These are phyloP conservation scores for Talaromyces sp. DNA, from an alignment of 2,329 filamentous ascomycete species.

Conservation along the genomic window DNA sequence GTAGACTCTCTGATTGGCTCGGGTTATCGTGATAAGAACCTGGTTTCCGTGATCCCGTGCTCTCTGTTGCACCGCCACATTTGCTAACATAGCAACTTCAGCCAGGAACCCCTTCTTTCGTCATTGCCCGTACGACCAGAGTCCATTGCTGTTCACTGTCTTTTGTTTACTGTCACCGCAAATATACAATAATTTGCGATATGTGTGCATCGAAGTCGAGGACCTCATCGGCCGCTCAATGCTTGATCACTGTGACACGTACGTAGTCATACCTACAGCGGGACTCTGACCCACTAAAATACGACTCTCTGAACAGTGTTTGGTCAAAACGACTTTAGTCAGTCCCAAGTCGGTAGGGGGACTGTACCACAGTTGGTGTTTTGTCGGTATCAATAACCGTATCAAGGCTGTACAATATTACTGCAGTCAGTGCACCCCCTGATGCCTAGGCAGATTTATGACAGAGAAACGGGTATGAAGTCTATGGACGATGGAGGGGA, in stretches of 20 bases:
- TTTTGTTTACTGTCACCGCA: neutral
- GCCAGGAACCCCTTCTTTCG: constrained; percentile 9
- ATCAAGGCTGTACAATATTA: neutral
- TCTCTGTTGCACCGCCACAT: constrained; percentile 13
- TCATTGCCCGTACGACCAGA: neutral
- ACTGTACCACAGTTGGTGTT: neutral
- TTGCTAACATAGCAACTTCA: neutral
- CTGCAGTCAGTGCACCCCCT: constrained; percentile 7
- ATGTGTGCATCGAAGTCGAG: neutral
- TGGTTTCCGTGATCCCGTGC: constrained; percentile 5
- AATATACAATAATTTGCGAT: neutral
- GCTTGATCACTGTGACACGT: constrained; percentile 12
- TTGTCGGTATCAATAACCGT: constrained; percentile 6
- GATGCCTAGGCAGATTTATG: neutral
- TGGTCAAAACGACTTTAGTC: constrained; percentile 1
- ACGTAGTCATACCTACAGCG: constrained; percentile 11
- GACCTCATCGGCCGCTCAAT: neutral
- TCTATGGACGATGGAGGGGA: neutral
- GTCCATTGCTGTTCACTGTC: neutral
- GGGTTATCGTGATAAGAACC: constrained; percentile 17
- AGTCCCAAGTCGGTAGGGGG: neutral
- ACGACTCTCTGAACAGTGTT: neutral
- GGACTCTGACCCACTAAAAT: constrained; percentile 14
- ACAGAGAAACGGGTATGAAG: neutral
- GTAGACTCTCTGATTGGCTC: constrained; percentile 1